Percentiles rank a stretch among this genome's conserved stretches.
phyloP scores from a whole-genome alignment of 148 eudicot species.

The Dianthus caryophyllus region DNA sequence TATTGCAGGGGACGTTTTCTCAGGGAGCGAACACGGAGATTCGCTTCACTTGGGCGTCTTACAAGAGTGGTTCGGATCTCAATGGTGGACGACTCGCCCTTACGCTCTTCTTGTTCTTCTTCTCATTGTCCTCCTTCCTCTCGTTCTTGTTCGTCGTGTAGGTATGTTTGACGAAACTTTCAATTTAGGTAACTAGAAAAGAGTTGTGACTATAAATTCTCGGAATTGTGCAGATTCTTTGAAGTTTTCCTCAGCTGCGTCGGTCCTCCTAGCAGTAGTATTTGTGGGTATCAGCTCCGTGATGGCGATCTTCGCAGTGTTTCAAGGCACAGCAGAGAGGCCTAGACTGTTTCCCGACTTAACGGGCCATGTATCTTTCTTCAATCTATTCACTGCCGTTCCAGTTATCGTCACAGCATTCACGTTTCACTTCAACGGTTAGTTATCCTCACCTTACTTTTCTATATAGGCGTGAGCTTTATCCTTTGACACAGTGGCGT shows the following conservation, averaged over 20 bases:
- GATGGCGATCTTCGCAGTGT: constrained; percentile 62
- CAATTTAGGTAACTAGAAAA: no score
- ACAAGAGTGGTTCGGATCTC: constrained; percentile 80
- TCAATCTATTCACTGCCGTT: constrained; percentile 77
- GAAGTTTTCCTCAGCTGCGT: constrained; percentile 67
- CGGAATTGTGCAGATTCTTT: constrained; percentile 52
- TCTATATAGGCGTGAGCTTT: no score
- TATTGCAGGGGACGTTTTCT: constrained; percentile 79
- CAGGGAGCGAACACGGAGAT: constrained; percentile 50
- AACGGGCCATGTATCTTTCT: constrained; percentile 45
- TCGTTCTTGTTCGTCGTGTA: constrained; percentile 59
- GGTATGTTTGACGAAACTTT: constrained; percentile 41
- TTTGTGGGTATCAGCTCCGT: constrained; percentile 72
- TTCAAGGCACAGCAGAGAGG: constrained; percentile 50
- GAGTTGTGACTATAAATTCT: background rate
- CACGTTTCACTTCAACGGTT: constrained; percentile 94
- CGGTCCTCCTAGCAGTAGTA: constrained; percentile 74
- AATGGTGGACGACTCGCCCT: constrained; percentile 79
- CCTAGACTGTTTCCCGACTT: constrained; percentile 59
- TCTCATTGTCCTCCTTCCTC: constrained; percentile 61
- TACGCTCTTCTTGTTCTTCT: constrained; percentile 50
- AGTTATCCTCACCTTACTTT: constrained; percentile 20
- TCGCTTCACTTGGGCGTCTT: constrained; percentile 62
- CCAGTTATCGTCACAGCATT: constrained; percentile 92
- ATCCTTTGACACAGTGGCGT: no score